Percentiles rank a stretch among this genome's conserved stretches.
Evolutionary conservation across 805 yeast species (phyloP).

Genomic region (Yarrowia deformans): DNA sequence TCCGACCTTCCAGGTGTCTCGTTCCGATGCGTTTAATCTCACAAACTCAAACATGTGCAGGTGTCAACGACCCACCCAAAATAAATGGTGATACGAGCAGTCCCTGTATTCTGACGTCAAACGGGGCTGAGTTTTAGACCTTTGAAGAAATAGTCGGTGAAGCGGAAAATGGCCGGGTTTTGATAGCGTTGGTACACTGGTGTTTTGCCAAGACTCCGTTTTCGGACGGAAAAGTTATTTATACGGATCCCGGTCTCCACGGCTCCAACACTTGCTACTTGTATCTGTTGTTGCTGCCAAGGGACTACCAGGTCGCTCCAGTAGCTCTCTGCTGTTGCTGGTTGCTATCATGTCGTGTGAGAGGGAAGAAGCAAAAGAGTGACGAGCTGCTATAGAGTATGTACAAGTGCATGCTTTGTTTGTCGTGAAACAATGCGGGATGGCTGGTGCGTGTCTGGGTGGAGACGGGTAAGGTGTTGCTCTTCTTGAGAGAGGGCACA

Average conservation of each 20-base stretch:
- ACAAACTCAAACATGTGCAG: constrained; percentile 1
- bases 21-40: neutral
- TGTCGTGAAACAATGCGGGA: no score
- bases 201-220: neutral
- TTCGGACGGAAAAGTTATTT: no score
- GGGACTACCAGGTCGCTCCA: no score
- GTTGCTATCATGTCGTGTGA: neutral
- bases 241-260: no score
- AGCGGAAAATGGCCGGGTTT: neutral
- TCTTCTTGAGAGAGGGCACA: no score
- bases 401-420: no score
- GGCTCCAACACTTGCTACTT: neutral
- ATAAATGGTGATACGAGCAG: neutral
- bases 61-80: constrained; percentile 1
- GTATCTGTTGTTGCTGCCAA: neutral
- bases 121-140: constrained; percentile 9
- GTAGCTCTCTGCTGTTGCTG: neutral
- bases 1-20: no score
- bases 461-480: no score
- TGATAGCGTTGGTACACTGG: neutral
- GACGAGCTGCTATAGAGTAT: no score
- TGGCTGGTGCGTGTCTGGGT: no score
- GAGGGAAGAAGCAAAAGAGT: no score
- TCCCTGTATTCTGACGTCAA: constrained; percentile 3
- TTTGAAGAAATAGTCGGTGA: neutral